phyloP scores from a whole-genome alignment of 306 rosid genomes.

The Dryas octopetala region DNA sequence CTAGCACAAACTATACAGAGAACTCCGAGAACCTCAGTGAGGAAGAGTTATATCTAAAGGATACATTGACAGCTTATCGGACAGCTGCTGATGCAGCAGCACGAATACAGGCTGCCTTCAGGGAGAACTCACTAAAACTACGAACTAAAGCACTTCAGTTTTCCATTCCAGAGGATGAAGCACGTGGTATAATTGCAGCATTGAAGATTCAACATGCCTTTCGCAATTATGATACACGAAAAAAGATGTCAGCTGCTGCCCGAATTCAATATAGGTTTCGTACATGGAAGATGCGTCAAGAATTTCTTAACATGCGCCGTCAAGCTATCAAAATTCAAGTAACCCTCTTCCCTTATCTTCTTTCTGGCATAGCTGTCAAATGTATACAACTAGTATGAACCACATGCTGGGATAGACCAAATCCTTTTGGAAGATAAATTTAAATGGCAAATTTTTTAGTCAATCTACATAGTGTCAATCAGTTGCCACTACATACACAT shows the following conservation, averaged over 20 bases:
- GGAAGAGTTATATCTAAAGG: conserved; percentile 72
- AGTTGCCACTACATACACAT: background rate
- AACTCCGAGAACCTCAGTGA: conserved; percentile 59
- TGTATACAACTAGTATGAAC: conserved; percentile 5
- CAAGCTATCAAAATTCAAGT: conserved; percentile 90
- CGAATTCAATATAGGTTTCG: conserved; percentile 84
- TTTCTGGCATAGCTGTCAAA: conserved; percentile 7
- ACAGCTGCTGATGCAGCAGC: conserved; percentile 97
- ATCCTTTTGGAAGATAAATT: conserved; percentile 7
- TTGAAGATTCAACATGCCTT: conserved; percentile 96
- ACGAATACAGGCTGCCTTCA: conserved; percentile 80
- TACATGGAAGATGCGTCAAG: conserved; percentile 78
- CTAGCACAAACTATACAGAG: conserved; percentile 34
- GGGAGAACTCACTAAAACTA: conserved; percentile 70
- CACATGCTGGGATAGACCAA: background rate
- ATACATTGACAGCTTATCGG: conserved; percentile 73
- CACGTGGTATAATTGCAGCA: conserved; percentile 81
- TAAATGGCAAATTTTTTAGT: background rate
- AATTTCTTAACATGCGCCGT: conserved; percentile 72
- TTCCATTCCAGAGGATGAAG: conserved; percentile 71
- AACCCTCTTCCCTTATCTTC: conserved; percentile 23
- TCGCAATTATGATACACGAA: conserved; percentile 60
- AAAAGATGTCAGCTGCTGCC: conserved; percentile 72
- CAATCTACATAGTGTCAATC: background rate
- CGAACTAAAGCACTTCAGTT: conserved; percentile 46